phyloP scores from a whole-genome alignment of 108 stramenopile genomes.

The Cyclotella kingstonii region DNA sequence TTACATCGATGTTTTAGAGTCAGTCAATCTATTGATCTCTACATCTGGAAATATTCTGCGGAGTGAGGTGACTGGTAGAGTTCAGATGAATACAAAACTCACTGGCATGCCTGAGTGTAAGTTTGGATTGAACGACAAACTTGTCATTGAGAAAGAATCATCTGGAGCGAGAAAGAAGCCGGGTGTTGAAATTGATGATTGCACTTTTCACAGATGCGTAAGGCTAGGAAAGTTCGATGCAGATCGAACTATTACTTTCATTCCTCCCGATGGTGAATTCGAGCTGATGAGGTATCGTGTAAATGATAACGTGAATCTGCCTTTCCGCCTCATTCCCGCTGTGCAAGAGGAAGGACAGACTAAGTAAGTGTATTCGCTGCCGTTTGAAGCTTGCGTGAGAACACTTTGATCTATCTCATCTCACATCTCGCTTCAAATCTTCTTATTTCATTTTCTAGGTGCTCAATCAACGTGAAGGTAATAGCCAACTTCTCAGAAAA shows the following conservation, averaged over 20 bases:
- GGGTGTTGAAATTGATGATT: conserved; percentile 98
- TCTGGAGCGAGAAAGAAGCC: conserved; percentile 73
- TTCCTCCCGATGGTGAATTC: conserved; percentile 99
- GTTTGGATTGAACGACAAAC: conserved; percentile 98
- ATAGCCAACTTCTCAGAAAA: conserved; percentile 93
- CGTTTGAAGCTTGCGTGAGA: not conserved
- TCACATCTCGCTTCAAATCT: not conserved
- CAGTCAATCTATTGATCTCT: conserved; percentile 92
- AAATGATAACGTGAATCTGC: conserved; percentile 93
- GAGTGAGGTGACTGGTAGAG: conserved; percentile 93
- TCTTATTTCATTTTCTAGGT: conserved; percentile 40
- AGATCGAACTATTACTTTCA: conserved; percentile 99
- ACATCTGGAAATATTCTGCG: conserved; percentile 88
- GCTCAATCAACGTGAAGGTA: conserved; percentile 93
- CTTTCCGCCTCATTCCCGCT: conserved; percentile 94
- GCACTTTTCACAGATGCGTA: conserved; percentile 98
- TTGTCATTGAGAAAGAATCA: conserved; percentile 95
- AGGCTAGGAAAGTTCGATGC: conserved; percentile 98
- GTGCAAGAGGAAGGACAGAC: conserved; percentile 95
- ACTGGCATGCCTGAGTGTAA: conserved; percentile 98
- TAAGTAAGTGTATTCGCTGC: conserved; percentile 57
- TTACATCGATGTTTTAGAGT: conserved; percentile 98
- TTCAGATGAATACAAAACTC: conserved; percentile 98
- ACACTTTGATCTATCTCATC: not conserved
- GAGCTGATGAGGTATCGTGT: conserved; percentile 99